Evolutionary conservation across 2,329 filamentous ascomycete species (phyloP).

Genomic region (Lecanicillium sp.): DNA sequence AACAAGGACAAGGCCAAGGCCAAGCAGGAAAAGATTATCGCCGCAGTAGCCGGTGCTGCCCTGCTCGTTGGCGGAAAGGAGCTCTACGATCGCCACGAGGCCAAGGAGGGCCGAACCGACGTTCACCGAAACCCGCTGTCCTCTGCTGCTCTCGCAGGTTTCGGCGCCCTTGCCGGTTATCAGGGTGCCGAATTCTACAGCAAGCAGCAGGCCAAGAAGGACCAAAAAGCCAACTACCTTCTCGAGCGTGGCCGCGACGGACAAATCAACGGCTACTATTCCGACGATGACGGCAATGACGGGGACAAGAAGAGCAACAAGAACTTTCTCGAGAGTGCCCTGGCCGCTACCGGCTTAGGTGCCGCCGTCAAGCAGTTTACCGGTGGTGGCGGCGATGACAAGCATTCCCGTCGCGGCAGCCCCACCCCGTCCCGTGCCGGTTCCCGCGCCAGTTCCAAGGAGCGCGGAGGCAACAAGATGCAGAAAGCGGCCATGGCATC

Average conservation of each 20-base stretch:
- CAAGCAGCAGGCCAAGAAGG: conserved; percentile 53
- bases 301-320: conserved; percentile 56
- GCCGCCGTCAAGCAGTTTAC: conserved; percentile 55
- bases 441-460: conserved; percentile 48
- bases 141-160: conserved; percentile 56
- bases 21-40: conserved; percentile 61
- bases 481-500: conserved; percentile 89
- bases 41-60: conserved; percentile 58
- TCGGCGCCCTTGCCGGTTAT: conserved; percentile 58
- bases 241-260: conserved; percentile 50
- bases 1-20: conserved; percentile 45
- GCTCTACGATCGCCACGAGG: conserved; percentile 57
- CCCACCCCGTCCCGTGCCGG: conserved; percentile 41
- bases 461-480: conserved; percentile 51
- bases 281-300: conserved; percentile 48
- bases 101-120: conserved; percentile 41
- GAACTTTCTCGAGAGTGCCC: conserved; percentile 57
- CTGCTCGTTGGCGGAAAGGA: conserved; percentile 62
- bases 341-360: conserved; percentile 56
- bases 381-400: conserved; percentile 42
- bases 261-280: conserved; percentile 48
- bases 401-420: conserved; percentile 39
- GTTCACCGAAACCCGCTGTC: conserved; percentile 54
- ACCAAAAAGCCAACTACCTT: conserved; percentile 48
- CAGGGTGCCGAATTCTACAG: conserved; percentile 58